Conservation (phyloP, 805 yeast species). For the Wickerhamiella brachini region DNA sequence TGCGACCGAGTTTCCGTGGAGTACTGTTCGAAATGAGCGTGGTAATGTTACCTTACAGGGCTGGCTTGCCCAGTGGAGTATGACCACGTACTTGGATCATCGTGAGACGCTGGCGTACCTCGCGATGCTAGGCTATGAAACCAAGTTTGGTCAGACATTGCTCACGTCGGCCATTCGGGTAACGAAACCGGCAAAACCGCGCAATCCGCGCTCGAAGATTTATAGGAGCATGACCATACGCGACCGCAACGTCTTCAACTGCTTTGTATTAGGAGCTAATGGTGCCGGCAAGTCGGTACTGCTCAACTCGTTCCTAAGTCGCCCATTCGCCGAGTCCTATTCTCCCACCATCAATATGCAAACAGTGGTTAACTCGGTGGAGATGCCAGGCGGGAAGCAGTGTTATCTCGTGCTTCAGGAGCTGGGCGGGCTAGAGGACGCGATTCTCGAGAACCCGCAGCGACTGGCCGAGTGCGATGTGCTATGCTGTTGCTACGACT, state of each 20-base stretch:
- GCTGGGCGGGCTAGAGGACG: constrained; percentile 73
- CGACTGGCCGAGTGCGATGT: constrained; percentile 82
- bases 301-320: constrained; percentile 65
- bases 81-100: constrained; percentile 82
- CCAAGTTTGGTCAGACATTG: constrained; percentile 18
- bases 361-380: constrained; percentile 83
- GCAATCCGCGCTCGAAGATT: constrained; percentile 49
- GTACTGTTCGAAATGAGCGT: constrained; percentile 80
- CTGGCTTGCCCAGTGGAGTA: constrained; percentile 98
- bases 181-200: constrained; percentile 63
- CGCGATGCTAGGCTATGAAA: constrained; percentile 79
- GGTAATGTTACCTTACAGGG: constrained; percentile 91
- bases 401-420: constrained; percentile 86
- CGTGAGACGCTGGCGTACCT: constrained; percentile 75
- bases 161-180: constrained; percentile 49
- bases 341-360: constrained; percentile 73
- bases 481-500: constrained; percentile 78
- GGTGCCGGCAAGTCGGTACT: constrained; percentile 80
- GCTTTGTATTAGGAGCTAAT: constrained; percentile 75
- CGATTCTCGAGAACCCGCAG: constrained; percentile 54
- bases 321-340: constrained; percentile 54
- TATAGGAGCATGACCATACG: constrained; percentile 50
- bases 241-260: constrained; percentile 86
- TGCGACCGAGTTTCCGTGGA: constrained; percentile 69
- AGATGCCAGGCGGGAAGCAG: constrained; percentile 87